Percentiles rank a stretch among this genome's conserved stretches.
These are phyloP conservation scores for Pseudodiploospora longispora DNA, from an alignment of 2,329 filamentous ascomycete species.

Conservation along the genomic window DNA sequence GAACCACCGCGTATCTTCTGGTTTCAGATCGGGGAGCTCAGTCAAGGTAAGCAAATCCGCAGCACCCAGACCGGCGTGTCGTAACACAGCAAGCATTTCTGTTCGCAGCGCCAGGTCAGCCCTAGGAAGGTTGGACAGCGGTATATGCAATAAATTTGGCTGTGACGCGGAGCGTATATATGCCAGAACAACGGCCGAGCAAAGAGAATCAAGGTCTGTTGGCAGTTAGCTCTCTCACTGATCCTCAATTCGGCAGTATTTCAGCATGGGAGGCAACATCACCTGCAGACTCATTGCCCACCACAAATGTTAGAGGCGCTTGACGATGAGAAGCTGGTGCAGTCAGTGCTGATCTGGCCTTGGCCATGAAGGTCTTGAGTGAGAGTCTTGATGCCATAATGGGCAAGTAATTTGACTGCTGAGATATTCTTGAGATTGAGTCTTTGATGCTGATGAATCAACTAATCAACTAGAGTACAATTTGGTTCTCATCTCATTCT, in stretches of 20 bases:
- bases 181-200: constrained; percentile 63
- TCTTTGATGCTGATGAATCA: too few species aligned
- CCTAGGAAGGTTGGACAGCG: constrained; percentile 62
- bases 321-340: constrained; percentile 35
- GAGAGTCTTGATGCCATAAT: constrained; percentile 28
- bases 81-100: constrained; percentile 61
- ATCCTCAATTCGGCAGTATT: too few species aligned
- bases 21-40: constrained; percentile 39
- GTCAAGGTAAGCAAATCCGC: constrained; percentile 57
- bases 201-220: constrained; percentile 72
- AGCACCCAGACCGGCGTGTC: constrained; percentile 47
- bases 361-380: constrained; percentile 42
- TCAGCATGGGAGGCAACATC: neutral
- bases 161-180: constrained; percentile 60
- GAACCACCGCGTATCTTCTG: constrained; percentile 57
- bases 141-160: constrained; percentile 54
- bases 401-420: too few species aligned
- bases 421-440: too few species aligned
- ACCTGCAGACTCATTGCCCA: constrained; percentile 63
- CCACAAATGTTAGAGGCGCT: constrained; percentile 49
- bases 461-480: too few species aligned
- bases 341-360: constrained; percentile 39
- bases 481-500: too few species aligned
- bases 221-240: too few species aligned
- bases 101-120: constrained; percentile 63